These are phyloP conservation scores for Prunella vulgaris DNA, from an alignment of 257 asterid species.

Conservation along the genomic window DNA sequence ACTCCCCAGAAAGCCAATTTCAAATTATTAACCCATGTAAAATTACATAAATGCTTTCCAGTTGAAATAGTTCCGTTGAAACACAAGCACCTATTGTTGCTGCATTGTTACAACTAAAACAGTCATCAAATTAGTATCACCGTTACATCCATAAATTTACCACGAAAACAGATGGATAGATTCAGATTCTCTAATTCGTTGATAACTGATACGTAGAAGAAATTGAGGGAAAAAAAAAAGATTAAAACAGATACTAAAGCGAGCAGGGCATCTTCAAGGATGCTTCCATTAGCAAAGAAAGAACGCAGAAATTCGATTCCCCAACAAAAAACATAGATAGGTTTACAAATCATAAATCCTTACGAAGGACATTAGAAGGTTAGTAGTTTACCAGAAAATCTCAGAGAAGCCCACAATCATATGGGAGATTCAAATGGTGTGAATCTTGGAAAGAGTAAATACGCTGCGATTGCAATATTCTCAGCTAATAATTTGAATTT, in stretches of 20 bases:
- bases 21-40: background rate
- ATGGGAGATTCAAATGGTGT: background rate
- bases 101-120: conserved; percentile 8
- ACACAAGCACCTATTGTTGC: conserved; percentile 10
- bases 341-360: background rate
- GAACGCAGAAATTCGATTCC: background rate
- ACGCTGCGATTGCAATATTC: background rate
- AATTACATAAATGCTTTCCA: conserved; percentile 12
- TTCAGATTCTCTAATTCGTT: background rate
- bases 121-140: conserved; percentile 1
- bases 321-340: no score
- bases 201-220: background rate
- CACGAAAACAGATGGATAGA: background rate
- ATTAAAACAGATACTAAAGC: background rate
- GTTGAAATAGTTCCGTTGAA: background rate
- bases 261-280: background rate
- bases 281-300: background rate
- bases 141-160: background rate
- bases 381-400: conserved; percentile 10
- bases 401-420: background rate
- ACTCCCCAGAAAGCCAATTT: conserved; percentile 1
- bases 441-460: background rate
- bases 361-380: background rate
- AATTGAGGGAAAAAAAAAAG: background rate
- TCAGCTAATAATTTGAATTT: background rate